Base-by-base conservation (phyloP, 495 filamentous ascomycete genomes). In the Neurospora hispaniola region DNA sequence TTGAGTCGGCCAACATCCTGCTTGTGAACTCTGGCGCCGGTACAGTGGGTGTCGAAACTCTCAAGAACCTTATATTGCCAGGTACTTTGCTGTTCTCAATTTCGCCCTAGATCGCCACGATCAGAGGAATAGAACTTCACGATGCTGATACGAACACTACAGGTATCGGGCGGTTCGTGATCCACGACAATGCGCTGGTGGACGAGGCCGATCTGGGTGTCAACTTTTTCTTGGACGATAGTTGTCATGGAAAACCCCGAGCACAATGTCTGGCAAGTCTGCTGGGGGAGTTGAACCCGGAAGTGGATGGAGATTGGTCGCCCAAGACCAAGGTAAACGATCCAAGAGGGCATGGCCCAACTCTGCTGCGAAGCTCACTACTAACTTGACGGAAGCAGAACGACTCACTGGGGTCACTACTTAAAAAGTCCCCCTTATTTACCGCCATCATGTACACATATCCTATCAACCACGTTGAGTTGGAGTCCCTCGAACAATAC, bases 41-140 rank as follows among this genome's bases (percentile, higher is more conserved):
- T 41, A 90, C 92, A 3, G 92, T 93, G 11, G 96, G 96, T 4
- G 88, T 97, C 40, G 96, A 99, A 81, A 90, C 94, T 0, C 87
- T 99, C 72, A 99, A 99, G 87, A 99, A 99, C 80, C 88, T 99
- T 31, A 92, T 98, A 1, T 82, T 99, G 62, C 96, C 96, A 72
- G 89, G 90, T 89, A 83, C 39, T 74, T 20, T 23, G 62, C 46
- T 16, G 3, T 14, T 41, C 18, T 3, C 2, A 18, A 7, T 66
- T 41, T 23, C 14, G 14, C 8, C 68, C 31, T 44, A 11, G 9
- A 66, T 11, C 27, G 23, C 5, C 23, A 62, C 35, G 1, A 31
- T 5, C 31, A 16, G 12, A 69, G 43, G 42, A 44, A 69, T 38
- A 16, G 6, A 62, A 18, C 54, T 18, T 3, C 31, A 27, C 54